Evolutionary conservation across 805 yeast species (phyloP).

Genomic region (Hanseniaspora lachancei): DNA sequence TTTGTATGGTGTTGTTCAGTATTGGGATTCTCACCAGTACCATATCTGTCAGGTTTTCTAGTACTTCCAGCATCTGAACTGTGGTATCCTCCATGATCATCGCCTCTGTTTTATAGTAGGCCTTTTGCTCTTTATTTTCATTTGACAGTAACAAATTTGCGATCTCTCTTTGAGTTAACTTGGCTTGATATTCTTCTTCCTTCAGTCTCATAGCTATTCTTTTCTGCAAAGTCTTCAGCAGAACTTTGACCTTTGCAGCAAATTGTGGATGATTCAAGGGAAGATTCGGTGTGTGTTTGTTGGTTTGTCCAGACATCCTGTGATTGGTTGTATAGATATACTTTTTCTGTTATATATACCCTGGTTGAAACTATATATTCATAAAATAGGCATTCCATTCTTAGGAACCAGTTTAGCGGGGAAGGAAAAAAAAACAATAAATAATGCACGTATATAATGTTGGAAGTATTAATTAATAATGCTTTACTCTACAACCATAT

Average conservation of each 20-base stretch:
- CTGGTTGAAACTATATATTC: too few relatives aligned
- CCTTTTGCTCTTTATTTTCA: constrained; percentile 63
- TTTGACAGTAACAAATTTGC: constrained; percentile 50
- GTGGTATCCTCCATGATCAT: constrained; percentile 71
- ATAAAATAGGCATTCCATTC: too few relatives aligned
- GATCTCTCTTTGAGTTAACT: constrained; percentile 54
- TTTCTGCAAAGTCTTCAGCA: constrained; percentile 52
- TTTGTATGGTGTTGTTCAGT: constrained; percentile 38
- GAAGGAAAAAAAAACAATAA: neutral
- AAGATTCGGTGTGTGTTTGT: neutral
- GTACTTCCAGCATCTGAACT: constrained; percentile 61
- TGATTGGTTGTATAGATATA: neutral
- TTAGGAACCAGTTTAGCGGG: too few relatives aligned
- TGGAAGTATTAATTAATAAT: neutral
- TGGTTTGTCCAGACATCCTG: neutral
- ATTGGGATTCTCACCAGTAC: constrained; percentile 45
- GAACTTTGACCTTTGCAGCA: constrained; percentile 26
- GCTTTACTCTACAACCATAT: constrained; percentile 37
- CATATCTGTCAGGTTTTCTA: constrained; percentile 74
- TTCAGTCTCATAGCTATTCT: constrained; percentile 59
- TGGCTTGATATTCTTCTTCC: constrained; percentile 60
- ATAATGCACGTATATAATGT: neutral
- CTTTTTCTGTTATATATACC: neutral
- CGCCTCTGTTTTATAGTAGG: constrained; percentile 70
- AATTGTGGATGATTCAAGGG: constrained; percentile 17